Percentiles rank a stretch among this genome's conserved stretches.
Evolutionary conservation across 1,284 basidiomycete genomes (phyloP).

Genomic region (Heterobasidion irregulare): DNA sequence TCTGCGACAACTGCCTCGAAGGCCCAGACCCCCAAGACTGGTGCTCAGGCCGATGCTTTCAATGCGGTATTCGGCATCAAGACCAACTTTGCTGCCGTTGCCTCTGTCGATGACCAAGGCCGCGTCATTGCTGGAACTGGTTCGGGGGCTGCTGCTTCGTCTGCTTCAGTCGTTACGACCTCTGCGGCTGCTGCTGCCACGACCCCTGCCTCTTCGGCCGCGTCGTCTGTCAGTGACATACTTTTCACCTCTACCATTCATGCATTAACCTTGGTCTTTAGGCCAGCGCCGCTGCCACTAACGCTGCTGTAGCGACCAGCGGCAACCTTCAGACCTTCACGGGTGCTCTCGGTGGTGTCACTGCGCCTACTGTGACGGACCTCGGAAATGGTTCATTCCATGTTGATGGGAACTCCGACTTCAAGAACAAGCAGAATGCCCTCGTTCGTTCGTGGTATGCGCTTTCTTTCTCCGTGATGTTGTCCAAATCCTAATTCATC

Average conservation of each 20-base stretch:
- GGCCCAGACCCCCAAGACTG: slow-evolving; percentile 29
- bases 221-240: slow-evolving; percentile 27
- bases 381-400: slow-evolving; percentile 38
- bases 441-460: slow-evolving; percentile 38
- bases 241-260: neutral
- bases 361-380: slow-evolving; percentile 35
- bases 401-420: slow-evolving; percentile 37
- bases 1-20: slow-evolving; percentile 34
- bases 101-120: slow-evolving; percentile 30
- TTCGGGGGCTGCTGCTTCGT: slow-evolving; percentile 13
- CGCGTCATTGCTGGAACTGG: slow-evolving; percentile 15
- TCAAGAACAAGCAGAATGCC: slow-evolving; percentile 42
- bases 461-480: neutral
- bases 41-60: slow-evolving; percentile 41
- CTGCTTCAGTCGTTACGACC: slow-evolving; percentile 13
- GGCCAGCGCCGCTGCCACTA: slow-evolving; percentile 17
- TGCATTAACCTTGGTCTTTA: slow-evolving; percentile 22
- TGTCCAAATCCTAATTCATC: too few species aligned
- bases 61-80: slow-evolving; percentile 4
- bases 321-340: slow-evolving; percentile 49
- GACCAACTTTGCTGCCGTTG: slow-evolving; percentile 24
- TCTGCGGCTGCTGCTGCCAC: slow-evolving; percentile 15
- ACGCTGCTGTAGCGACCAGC: slow-evolving; percentile 15
- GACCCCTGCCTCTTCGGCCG: slow-evolving; percentile 11
- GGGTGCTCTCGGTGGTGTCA: slow-evolving; percentile 34